Conservation (phyloP, 1,139 yeast genomes). For the Debaryomycetaceae sp. region DNA sequence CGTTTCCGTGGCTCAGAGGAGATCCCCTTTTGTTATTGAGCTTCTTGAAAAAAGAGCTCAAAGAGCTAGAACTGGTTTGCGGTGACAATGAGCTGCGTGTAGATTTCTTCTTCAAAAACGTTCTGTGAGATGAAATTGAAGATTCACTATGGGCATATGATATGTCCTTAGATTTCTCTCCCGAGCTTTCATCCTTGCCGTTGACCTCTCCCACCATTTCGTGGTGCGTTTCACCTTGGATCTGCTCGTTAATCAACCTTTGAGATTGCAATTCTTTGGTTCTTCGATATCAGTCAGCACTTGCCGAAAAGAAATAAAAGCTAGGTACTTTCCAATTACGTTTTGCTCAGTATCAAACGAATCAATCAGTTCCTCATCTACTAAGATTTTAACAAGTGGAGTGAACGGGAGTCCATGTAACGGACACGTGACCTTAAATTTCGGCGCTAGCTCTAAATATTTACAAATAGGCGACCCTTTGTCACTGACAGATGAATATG, state of each 20-base stretch:
- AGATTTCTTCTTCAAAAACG: conserved; percentile 14
- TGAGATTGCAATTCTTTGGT: too few relatives aligned
- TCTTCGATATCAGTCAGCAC: too few relatives aligned
- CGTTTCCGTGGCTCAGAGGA: not conserved
- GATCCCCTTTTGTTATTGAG: conserved; percentile 1
- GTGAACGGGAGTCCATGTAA: too few relatives aligned
- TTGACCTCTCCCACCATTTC: not conserved
- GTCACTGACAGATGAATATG: too few relatives aligned
- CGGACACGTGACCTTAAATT: too few relatives aligned
- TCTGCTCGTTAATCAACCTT: not conserved
- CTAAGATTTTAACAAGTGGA: too few relatives aligned
- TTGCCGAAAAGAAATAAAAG: too few relatives aligned
- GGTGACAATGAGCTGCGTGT: conserved; percentile 14
- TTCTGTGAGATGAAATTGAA: conserved; percentile 13
- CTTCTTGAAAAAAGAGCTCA: conserved; percentile 11
- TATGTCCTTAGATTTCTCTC: not conserved
- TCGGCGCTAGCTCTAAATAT: too few relatives aligned
- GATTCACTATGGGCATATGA: not conserved
- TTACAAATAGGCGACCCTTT: too few relatives aligned
- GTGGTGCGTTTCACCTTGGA: not conserved
- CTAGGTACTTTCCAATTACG: too few relatives aligned
- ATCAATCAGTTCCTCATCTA: too few relatives aligned
- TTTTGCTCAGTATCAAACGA: too few relatives aligned
- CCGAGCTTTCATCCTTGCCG: not conserved
- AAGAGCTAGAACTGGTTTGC: conserved; percentile 13